phyloP scores from a whole-genome alignment of 805 yeast species.

The Saccharomyces mikatae region DNA sequence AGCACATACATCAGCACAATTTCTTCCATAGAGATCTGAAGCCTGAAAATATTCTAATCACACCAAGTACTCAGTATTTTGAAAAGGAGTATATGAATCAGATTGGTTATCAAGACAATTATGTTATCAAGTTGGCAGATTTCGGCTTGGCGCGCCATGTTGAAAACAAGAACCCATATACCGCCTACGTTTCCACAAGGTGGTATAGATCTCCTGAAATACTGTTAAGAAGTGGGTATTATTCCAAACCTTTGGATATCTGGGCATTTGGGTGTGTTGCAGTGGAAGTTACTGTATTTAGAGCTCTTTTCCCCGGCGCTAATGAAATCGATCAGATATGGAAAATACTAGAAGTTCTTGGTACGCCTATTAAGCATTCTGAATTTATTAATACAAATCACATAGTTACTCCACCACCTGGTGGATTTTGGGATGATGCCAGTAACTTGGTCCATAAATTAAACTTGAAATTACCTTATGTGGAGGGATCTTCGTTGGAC shows the following conservation, averaged over 20 bases:
- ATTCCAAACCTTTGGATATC: conserved; percentile 65
- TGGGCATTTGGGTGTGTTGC: conserved; percentile 86
- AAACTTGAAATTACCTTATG: conserved; percentile 50
- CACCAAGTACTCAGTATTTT: conserved; percentile 49
- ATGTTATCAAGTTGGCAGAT: conserved; percentile 68
- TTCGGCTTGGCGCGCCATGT: conserved; percentile 68
- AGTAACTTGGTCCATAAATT: conserved; percentile 40
- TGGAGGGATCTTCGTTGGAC: conserved; percentile 42
- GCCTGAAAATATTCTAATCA: conserved; percentile 83
- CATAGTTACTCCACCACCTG: conserved; percentile 38
- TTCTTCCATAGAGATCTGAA: conserved; percentile 81
- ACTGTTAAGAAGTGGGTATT: conserved; percentile 50
- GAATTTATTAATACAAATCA: conserved; percentile 10
- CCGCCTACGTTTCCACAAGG: conserved; percentile 74
- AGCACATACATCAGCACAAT: conserved; percentile 64
- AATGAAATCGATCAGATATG: conserved; percentile 73
- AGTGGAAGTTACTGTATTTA: conserved; percentile 59
- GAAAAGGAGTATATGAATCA: conserved; percentile 27
- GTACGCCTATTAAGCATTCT: conserved; percentile 49
- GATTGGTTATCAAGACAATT: conserved; percentile 31
- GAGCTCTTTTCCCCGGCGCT: conserved; percentile 79
- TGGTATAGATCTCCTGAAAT: conserved; percentile 87
- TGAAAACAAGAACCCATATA: conserved; percentile 46
- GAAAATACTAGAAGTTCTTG: conserved; percentile 59
- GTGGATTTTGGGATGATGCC: conserved; percentile 72